A percentile compares a stretch with the other conserved stretches of the same genome.
Conservation (phyloP, 1,284 basidiomycete genomes). For the Ganoderma sinense region DNA sequence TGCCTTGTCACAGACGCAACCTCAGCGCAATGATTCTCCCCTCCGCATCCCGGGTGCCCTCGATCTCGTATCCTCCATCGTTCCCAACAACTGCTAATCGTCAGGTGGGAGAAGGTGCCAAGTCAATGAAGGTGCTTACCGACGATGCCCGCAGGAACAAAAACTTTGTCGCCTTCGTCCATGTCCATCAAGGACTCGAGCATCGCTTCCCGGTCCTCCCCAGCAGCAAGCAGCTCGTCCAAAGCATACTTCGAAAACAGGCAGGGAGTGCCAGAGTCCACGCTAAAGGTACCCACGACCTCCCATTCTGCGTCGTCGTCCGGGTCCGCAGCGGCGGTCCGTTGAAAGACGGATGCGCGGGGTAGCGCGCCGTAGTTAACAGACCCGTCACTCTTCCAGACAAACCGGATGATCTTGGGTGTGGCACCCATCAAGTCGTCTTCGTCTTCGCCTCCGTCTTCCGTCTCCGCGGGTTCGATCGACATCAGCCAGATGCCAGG, state of each 20-base stretch:
- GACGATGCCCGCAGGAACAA: background rate
- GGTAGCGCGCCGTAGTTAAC: background rate
- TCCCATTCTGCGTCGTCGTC: background rate
- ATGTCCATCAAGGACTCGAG: background rate
- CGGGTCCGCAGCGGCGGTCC: background rate
- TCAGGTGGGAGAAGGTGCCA: background rate
- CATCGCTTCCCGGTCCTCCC: background rate
- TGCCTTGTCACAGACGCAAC: background rate
- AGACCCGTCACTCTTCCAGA: background rate
- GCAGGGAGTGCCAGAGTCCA: background rate
- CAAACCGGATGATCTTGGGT: background rate
- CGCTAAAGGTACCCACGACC: background rate
- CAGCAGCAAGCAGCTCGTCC: background rate
- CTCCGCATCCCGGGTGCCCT: background rate
- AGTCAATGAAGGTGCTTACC: background rate
- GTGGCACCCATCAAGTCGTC: background rate
- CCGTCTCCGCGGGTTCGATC: background rate
- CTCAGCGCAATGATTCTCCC: background rate
- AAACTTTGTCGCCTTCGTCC: background rate
- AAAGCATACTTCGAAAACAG: background rate
- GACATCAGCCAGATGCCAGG: constrained; percentile 20
- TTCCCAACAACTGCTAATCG: background rate
- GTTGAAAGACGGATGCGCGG: background rate
- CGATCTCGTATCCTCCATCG: background rate
- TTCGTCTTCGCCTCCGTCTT: background rate